Percentiles rank a stretch among this genome's conserved stretches.
phyloP scores from a whole-genome alignment of 345 rosid species.

The Fremontodendron californicum region DNA sequence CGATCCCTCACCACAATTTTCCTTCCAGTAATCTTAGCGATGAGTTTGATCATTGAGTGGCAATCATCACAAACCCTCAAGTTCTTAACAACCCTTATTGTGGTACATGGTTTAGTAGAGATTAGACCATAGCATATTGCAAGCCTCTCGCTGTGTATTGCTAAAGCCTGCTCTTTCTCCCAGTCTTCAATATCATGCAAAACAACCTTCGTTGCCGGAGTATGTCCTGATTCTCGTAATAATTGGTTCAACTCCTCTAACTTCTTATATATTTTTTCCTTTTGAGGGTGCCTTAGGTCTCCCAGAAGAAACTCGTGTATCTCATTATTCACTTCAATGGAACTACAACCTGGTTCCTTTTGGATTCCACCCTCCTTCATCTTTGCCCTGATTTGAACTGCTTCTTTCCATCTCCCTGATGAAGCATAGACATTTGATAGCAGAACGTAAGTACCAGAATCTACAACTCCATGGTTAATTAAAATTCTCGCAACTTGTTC shows the following conservation, averaged over 20 bases:
- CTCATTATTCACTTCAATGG: conserved; percentile 46
- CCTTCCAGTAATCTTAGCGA: conserved; percentile 28
- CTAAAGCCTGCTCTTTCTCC: conserved; percentile 40
- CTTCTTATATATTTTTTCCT: conserved; percentile 48
- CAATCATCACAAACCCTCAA: conserved; percentile 40
- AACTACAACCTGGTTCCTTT: conserved; percentile 72
- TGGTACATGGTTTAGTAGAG: conserved; percentile 28
- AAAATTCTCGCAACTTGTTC: conserved; percentile 40
- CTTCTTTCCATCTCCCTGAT: conserved; percentile 58
- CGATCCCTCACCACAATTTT: conserved; percentile 40
- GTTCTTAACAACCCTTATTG: conserved; percentile 36
- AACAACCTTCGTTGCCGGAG: conserved; percentile 31
- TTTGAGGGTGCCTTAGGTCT: conserved; percentile 46
- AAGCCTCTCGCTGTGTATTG: conserved; percentile 39
- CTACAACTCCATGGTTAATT: conserved; percentile 34
- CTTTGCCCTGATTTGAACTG: conserved; percentile 39
- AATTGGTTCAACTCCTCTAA: conserved; percentile 43
- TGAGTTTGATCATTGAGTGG: conserved; percentile 36
- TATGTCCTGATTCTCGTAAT: conserved; percentile 34
- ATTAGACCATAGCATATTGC: conserved; percentile 40
- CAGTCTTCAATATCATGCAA: conserved; percentile 32
- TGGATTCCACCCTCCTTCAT: conserved; percentile 52
- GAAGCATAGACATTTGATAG: conserved; percentile 53
- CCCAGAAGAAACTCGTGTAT: conserved; percentile 59
- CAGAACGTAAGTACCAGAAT: conserved; percentile 52